Base-by-base conservation (phyloP, 1,284 basidiomycete genomes). In the Malassezia equina region DNA sequence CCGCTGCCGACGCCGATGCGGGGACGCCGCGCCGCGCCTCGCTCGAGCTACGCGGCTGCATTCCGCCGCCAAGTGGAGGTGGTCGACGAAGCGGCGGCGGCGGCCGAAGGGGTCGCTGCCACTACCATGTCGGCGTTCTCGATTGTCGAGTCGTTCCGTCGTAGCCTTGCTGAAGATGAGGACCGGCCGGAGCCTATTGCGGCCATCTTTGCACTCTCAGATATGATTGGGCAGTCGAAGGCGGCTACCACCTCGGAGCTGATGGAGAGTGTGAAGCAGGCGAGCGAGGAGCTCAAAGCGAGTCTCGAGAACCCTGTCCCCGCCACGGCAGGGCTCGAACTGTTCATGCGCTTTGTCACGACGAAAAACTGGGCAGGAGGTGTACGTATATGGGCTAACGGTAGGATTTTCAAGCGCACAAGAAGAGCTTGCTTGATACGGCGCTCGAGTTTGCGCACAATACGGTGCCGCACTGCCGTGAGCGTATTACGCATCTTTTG, bases 221-320 rank as follows among this genome's bases (percentile, higher is more conserved):
- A 88, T 67, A 78, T 90, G 34, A 82, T 90, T 61, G 79, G 83
- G 49, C 78, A 81, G 55, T 88, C 86, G 19, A 79, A 82, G 81
- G 87, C 86, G 33, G 86, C 84, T 7, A 91, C 90, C 21, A 90
- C 89, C 82, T 88, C 88, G 65, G 89, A 93, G 75, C 82, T 93
- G 43, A 84, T 88, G 40, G 82, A 86, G 62, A 86, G 83, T 50
- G 80, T 93, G 62, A 83, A 87, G 55, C 81, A 84, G 41, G 86
- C 84, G 25, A 85, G 86, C 1, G 78, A 83, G 6, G 77, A 78
- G 15, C 78, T 93, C 48, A 84, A 82, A 64, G 74, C 78, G 23
- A 80, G 80, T 19, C 81, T 83, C 0, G 78, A 83, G 34, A 91
- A 90, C 70, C 83, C 87, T 11, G 86, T 91, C 71, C 84, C 88